These are phyloP conservation scores for Puccinia polysora DNA, from an alignment of 1,284 basidiomycete genomes.

Conservation along the genomic window DNA sequence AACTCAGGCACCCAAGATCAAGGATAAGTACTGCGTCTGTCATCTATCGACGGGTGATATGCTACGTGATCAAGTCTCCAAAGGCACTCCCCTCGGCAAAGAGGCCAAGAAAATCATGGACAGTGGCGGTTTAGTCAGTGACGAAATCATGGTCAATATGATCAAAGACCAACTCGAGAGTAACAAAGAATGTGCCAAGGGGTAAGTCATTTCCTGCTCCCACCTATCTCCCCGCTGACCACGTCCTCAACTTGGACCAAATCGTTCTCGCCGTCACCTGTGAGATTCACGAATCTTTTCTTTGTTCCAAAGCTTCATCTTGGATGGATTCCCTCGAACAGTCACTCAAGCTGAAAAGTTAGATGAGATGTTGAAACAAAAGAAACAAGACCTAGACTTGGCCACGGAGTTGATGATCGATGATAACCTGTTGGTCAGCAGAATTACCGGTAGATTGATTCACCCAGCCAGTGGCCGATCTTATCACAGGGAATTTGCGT, in stretches of 20 bases:
- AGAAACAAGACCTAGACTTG: constrained; percentile 77
- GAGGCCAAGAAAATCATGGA: constrained; percentile 99
- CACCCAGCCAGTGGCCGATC: constrained; percentile 82
- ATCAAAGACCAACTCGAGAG: constrained; percentile 92
- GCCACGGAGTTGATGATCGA: constrained; percentile 89
- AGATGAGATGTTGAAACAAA: constrained; percentile 75
- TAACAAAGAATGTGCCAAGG: constrained; percentile 87
- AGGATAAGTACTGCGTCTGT: constrained; percentile 89
- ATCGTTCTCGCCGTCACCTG: background rate
- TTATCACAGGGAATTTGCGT: constrained; percentile 95
- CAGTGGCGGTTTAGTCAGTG: constrained; percentile 81
- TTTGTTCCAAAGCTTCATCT: constrained; percentile 71
- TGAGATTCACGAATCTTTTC: background rate
- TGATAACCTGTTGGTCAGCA: constrained; percentile 89
- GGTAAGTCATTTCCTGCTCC: constrained; percentile 62
- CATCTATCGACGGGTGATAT: constrained; percentile 98
- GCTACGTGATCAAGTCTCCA: constrained; percentile 85
- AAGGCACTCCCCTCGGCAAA: constrained; percentile 80
- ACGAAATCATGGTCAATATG: constrained; percentile 97
- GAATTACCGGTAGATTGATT: constrained; percentile 92
- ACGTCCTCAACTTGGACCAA: background rate
- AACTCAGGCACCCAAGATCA: constrained; percentile 90
- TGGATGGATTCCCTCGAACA: constrained; percentile 97
- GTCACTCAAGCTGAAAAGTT: constrained; percentile 97
- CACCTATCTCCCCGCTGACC: constrained; percentile 37